These are phyloP conservation scores for Catharanthus roseus DNA, from an alignment of 257 asterid species.

Conservation along the genomic window DNA sequence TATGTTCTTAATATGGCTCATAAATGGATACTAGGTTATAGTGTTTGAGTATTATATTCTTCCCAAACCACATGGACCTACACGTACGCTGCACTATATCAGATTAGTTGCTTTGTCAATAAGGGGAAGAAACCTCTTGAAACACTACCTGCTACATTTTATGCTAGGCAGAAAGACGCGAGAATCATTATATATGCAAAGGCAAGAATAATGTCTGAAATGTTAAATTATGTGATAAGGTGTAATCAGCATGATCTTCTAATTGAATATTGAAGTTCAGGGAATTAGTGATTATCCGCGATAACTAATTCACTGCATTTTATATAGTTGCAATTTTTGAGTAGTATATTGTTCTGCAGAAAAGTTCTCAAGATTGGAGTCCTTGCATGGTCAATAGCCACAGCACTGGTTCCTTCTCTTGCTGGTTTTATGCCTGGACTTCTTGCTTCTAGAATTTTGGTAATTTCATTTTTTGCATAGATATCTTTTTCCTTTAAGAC, in stretches of 20 bases:
- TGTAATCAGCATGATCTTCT: neutral
- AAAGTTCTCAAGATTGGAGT: constrained; percentile 86
- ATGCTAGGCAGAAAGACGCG: neutral
- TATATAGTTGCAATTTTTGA: constrained; percentile 7
- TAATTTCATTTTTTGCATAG: constrained; percentile 26
- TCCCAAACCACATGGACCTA: neutral
- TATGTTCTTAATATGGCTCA: neutral
- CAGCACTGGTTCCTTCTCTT: constrained; percentile 72
- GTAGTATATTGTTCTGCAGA: constrained; percentile 40
- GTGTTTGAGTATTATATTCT: neutral
- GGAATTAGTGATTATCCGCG: neutral
- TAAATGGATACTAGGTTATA: neutral
- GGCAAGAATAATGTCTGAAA: neutral
- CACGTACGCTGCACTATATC: neutral
- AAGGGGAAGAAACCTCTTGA: neutral
- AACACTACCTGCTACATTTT: neutral
- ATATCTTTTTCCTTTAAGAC: neutral
- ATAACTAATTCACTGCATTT: neutral
- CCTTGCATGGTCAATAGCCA: constrained; percentile 83
- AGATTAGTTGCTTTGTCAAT: neutral
- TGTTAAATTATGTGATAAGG: neutral
- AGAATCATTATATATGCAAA: neutral
- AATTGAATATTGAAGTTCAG: neutral
- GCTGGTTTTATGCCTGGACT: constrained; percentile 96
- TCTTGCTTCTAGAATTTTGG: constrained; percentile 76